Base-by-base conservation (phyloP, 139 green algal species). In the Tetradesmus obliquus region DNA sequence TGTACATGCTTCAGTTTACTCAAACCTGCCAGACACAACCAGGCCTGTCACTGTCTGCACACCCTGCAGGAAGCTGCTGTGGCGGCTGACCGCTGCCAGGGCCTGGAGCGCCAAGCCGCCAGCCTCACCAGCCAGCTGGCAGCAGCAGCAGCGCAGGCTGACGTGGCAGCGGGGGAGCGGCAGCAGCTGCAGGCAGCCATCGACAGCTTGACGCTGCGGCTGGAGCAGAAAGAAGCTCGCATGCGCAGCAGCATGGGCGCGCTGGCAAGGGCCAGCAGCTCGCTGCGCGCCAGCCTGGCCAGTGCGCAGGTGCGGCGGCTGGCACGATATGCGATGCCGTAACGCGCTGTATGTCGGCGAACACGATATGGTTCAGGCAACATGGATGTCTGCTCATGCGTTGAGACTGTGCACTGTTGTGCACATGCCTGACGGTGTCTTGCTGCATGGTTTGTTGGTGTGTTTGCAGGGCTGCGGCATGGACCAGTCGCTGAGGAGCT, bases 211-310 rank as follows among this genome's bases (percentile, higher is more conserved):
- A 87, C 54, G 13, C 3, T 60, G n/a, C 60, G 62, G 17, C 55
- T 87, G 17, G 82, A 87, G 13, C 82, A 87, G 82, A 71, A 87
- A 22, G 82, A 87, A 2, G 12, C 20, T 20, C 60, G 82, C 2
- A 51, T 87, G 20, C 60, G 82, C 20, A 87, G 55, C 19, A 87
- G 82, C 55, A 87, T 87, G 82, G 62, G 55, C 45, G 82, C 82
- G 4, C 60, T 87, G 82, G 82, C 82, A 6, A 19, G 82, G 4
- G 82, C 82, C 3, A 87, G 82, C 55, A 87, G 54, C 3, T 74
- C 55, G 22, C 55, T 87, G 20, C 60, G 82, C 20, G 55, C 82
- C 2, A 87, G 82, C 19, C 51, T 87, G 66, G 66, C 66, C 53
- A 87, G 32, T 62, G 55, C 55, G 54, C 82, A 87, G 51, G 82